Conservation (phyloP, 164 flowering plant species). For the Vitis vinifera region DNA sequence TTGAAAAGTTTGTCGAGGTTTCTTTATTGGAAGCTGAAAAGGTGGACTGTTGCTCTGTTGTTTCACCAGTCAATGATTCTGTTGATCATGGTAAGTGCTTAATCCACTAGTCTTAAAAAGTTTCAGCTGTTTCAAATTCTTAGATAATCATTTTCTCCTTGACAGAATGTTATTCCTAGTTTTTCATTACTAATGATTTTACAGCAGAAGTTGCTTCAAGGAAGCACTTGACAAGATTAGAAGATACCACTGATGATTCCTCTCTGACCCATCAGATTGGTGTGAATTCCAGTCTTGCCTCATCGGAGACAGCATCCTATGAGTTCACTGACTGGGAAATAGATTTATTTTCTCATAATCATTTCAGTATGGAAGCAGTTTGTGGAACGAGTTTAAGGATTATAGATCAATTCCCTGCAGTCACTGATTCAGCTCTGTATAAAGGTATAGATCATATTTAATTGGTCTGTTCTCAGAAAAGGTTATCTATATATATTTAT, state of each 20-base stretch:
- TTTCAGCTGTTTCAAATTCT: not conserved
- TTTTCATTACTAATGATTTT: not conserved
- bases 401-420: not conserved
- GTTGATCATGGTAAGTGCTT: slow-evolving; percentile 3
- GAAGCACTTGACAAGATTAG: not conserved
- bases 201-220: not conserved
- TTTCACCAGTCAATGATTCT: slow-evolving; percentile 1
- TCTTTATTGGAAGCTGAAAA: not conserved
- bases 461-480: not conserved
- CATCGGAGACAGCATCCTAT: too few species aligned
- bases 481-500: too few species aligned
- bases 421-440: not conserved
- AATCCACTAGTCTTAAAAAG: not conserved
- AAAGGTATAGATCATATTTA: not conserved
- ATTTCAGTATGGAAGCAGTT: not conserved
- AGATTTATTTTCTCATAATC: too few species aligned
- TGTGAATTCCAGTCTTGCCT: too few species aligned
- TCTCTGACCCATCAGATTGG: too few species aligned
- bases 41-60: not conserved
- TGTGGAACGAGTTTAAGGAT: not conserved
- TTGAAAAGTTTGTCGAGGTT: not conserved
- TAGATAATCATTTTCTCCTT: not conserved
- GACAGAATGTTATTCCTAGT: not conserved
- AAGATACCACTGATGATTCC: not conserved
- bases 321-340: too few species aligned